Evolutionary conservation across 176 grass and related monocot genomes (phyloP), one percentile per base, ranked within the genome.

Genomic region (Urochloa ruziziensis): DNA sequence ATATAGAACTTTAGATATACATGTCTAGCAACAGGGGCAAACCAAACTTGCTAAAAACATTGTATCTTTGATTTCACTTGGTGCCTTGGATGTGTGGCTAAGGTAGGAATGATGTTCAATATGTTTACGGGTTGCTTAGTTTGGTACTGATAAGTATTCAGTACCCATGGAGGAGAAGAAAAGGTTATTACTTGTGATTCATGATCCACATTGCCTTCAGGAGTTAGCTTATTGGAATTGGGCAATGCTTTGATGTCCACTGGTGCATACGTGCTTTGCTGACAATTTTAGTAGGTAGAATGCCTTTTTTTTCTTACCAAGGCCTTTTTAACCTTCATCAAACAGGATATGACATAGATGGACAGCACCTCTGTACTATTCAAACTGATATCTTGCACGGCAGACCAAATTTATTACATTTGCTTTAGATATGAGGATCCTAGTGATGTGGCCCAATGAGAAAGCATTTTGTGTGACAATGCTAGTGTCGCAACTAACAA

Each of bases 391-490:
- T 54, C 47, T 43, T 58, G 3, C 28, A 23, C 21, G 80, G 3
- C 36, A 23, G 28, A 86, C 37, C 16, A 53, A 15, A 27, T 86
- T 34, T 79, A 29, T 66, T 44, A 81, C 58, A 66, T 58, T 44
- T 86, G 5, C 21, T 67, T 79, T 57, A 57, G 19, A 74, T 46
- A 44, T 29, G 12, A 56, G 7, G 37, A 75, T 81, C 7, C 13
- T 68, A 73, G 18, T 65, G 12, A 25, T 53, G 10, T 80, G 53
- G 7, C 79, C 21, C 15, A 66, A 57, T 36, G 58, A 11, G 14
- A 30, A 40, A n/a, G 2, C n/a, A 67, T 35, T 44, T 67, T 57
- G 47, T 68, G 59, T 57, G 7, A 43, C 32, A 62, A 21, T 81
- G 7, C 42, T 79, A 6, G 24, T 29, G 40, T 58, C 35, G 68